phyloP scores from a whole-genome alignment of 78 protist species.

The Polysphondylium violaceum region DNA sequence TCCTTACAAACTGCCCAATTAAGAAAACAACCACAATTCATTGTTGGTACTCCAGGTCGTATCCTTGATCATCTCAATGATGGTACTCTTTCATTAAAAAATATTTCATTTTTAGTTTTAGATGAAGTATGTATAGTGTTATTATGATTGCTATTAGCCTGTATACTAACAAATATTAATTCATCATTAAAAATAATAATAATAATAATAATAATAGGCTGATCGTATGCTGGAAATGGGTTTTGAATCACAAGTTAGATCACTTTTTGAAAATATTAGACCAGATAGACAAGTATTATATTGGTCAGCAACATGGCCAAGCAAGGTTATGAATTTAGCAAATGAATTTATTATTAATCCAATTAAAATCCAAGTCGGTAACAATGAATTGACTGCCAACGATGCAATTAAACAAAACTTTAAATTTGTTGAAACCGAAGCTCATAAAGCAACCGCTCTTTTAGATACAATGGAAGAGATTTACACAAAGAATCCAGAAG shows the following conservation, averaged over 20 bases:
- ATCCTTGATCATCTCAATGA: conserved; percentile 95
- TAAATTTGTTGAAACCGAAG: conserved; percentile 7
- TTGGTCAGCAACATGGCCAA: conserved; percentile 99
- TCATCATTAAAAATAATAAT: too few species aligned
- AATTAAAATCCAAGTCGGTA: conserved; percentile 83
- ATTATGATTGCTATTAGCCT: too few species aligned
- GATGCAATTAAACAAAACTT: conserved; percentile 86
- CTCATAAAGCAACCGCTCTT: conserved; percentile 10
- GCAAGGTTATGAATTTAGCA: conserved; percentile 94
- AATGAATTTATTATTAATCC: conserved; percentile 79
- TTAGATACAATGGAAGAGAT: conserved; percentile 45
- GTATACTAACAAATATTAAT: too few species aligned
- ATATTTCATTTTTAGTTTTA: conserved; percentile 95
- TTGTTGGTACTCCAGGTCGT: conserved; percentile 99
- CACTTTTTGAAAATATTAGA: conserved; percentile 82
- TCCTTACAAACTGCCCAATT: conserved; percentile 91
- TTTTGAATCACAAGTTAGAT: conserved; percentile 93
- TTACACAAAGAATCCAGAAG: conserved; percentile 1
- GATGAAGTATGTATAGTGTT: too few species aligned
- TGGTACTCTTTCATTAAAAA: conserved; percentile 83
- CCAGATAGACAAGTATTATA: conserved; percentile 98
- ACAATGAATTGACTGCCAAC: conserved; percentile 87
- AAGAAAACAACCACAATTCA: conserved; percentile 90
- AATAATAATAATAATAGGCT: too few species aligned
- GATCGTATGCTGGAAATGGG: conserved; percentile 99